These are phyloP conservation scores for Russula dissimulans DNA, from an alignment of 768 basidiomycete species.

Conservation along the genomic window DNA sequence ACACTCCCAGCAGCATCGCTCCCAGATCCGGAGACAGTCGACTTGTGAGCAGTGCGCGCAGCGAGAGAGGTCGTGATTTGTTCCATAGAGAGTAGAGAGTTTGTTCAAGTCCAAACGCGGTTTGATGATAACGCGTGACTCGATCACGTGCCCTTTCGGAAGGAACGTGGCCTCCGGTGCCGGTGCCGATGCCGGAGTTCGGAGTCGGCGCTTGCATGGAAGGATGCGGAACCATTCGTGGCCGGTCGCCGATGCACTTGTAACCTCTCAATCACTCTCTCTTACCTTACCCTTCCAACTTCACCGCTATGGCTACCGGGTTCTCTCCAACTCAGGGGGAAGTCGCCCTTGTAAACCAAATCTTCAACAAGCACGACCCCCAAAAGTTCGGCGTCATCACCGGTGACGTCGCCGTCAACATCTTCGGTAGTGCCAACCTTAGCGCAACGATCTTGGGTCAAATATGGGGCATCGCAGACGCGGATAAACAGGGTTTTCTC, in stretches of 20 bases:
- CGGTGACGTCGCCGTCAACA: slow-evolving; percentile 82
- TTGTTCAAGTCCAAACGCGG: neutral
- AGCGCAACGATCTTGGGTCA: slow-evolving; percentile 73
- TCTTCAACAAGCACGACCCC: slow-evolving; percentile 65
- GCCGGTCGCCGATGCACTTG: neutral
- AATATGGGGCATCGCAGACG: slow-evolving; percentile 90
- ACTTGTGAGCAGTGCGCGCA: slow-evolving; percentile 47
- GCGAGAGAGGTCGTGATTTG: slow-evolving; percentile 59
- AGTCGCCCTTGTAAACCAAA: slow-evolving; percentile 55
- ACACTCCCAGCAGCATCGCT: slow-evolving; percentile 65
- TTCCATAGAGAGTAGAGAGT: slow-evolving; percentile 40
- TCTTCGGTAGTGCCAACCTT: slow-evolving; percentile 80
- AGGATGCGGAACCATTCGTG: neutral
- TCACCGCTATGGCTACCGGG: slow-evolving; percentile 29
- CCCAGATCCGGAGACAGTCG: slow-evolving; percentile 41
- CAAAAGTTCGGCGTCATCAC: slow-evolving; percentile 78
- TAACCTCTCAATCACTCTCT: neutral
- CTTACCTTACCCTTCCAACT: neutral
- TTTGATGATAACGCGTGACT: neutral
- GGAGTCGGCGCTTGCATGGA: too few relatives aligned
- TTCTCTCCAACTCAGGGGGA: slow-evolving; percentile 41
- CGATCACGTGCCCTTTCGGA: neutral
- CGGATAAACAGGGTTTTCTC: slow-evolving; percentile 88
- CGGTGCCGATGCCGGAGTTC: too few relatives aligned
- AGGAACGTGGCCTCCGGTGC: neutral